phyloP scores from a whole-genome alignment of 345 rosid genomes.

The Noccaea bulbosa region DNA sequence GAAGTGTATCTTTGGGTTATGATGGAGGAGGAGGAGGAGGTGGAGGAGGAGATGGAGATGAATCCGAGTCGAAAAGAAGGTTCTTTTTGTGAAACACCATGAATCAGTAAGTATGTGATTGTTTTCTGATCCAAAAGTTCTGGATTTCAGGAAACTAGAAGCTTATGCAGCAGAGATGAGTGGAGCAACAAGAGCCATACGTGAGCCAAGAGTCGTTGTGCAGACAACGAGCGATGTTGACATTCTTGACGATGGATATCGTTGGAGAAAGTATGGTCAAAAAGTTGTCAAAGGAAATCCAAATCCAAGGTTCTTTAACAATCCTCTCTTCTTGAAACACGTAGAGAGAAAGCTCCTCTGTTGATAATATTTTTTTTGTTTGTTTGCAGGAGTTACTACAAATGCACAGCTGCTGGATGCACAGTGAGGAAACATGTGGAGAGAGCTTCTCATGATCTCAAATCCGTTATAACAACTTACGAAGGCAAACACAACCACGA shows the following conservation, averaged over 20 bases:
- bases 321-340: background rate
- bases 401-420: conserved; percentile 95
- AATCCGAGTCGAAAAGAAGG: conserved; percentile 95
- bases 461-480: conserved; percentile 92
- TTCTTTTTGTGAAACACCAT: conserved; percentile 15
- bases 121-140: conserved; percentile 18
- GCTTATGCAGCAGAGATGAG: conserved; percentile 77
- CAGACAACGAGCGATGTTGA: conserved; percentile 98
- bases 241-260: conserved; percentile 95
- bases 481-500: conserved; percentile 99
- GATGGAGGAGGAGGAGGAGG: conserved; percentile 63
- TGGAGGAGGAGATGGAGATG: conserved; percentile 62
- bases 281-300: conserved; percentile 99
- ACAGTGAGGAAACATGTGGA: conserved; percentile 95
- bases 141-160: conserved; percentile 69
- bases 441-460: conserved; percentile 96
- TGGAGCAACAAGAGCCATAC: conserved; percentile 91
- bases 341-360: too few species aligned
- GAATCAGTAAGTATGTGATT: background rate
- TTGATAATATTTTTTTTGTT: too few species aligned
- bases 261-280: conserved; percentile 99
- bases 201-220: conserved; percentile 97
- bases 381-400: conserved; percentile 93
- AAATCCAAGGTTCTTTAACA: conserved; percentile 72
- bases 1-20: conserved; percentile 62